phyloP scores from a whole-genome alignment of 768 basidiomycete species.

The Mycena albidolilacea region DNA sequence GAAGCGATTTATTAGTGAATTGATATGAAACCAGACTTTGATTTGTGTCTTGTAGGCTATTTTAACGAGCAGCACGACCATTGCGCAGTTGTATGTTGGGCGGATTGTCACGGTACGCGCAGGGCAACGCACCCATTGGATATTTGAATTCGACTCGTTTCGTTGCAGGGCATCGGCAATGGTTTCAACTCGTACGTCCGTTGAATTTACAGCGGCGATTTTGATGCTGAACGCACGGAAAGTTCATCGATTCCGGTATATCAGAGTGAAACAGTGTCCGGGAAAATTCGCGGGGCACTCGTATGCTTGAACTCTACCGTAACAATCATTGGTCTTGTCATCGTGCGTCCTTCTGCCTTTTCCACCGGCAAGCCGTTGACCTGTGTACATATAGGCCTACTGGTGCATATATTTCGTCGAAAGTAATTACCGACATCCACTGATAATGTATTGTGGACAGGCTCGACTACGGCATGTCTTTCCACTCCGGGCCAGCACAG shows the following conservation, averaged over 20 bases:
- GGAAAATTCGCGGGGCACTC: slow-evolving; percentile 52
- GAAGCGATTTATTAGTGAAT: too few species aligned
- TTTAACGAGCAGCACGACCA: slow-evolving; percentile 56
- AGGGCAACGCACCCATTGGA: too few species aligned
- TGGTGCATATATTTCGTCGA: background rate
- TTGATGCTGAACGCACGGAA: background rate
- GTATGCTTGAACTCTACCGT: slow-evolving; percentile 56
- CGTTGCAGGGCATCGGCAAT: slow-evolving; percentile 49
- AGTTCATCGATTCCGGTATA: slow-evolving; percentile 56
- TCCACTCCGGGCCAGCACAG: slow-evolving; percentile 48
- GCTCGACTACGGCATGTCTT: slow-evolving; percentile 59
- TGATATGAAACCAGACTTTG: too few species aligned
- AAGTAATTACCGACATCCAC: background rate
- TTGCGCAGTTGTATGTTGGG: slow-evolving; percentile 55
- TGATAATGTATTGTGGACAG: slow-evolving; percentile 43
- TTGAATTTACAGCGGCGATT: background rate
- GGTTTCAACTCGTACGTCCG: slow-evolving; percentile 53
- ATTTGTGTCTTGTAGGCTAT: slow-evolving; percentile 46
- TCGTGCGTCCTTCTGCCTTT: slow-evolving; percentile 43
- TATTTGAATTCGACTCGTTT: background rate
- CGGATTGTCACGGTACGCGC: slow-evolving; percentile 55
- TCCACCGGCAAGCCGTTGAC: background rate
- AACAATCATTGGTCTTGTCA: slow-evolving; percentile 57
- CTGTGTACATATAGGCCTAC: slow-evolving; percentile 11
- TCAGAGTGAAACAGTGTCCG: slow-evolving; percentile 57